Evolutionary conservation across 495 filamentous ascomycete species (phyloP), one percentile per base, ranked within the genome.

Genomic region (Cercophora sp.): DNA sequence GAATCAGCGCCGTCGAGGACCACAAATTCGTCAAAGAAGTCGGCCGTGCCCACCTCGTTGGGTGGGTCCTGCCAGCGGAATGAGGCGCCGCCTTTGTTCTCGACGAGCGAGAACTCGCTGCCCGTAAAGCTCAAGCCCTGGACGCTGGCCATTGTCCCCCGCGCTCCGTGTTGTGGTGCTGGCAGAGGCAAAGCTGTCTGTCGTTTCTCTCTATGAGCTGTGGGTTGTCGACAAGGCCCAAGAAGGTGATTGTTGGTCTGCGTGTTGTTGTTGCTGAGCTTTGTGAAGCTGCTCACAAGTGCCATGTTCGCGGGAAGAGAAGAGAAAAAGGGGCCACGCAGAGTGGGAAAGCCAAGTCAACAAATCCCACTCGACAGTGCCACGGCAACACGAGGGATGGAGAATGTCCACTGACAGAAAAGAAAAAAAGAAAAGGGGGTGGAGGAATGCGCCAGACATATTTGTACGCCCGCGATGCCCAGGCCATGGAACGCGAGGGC

Each of bases 21-120:
- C 44, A 77, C 55, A 51, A 68, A 77, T 47, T 77, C 67, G 27
- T 75, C 74, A 72, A 74, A 73, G 69, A 76, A 69, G 29, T 73
- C 71, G 20, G 57, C 56, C 44, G 70, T 54, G 49, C 59, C 64
- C 42, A 55, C 64, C 9, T 70, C 62, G 57, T 64, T 64, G 35
- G 55, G 65, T 45, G 52, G 52, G 46, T 72, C 69, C 26, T 63
- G 65, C 64, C 68, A 68, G 62, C 68, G 67, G 25, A 61, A 60
- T 49, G 59, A 51, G 36, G 55, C 54, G 54, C 48, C 59, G 53
- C 64, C 70, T 73, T 74, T 74, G 71, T 73, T 67, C 44, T 54
- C 62, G 20, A 52, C 32, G 16, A 48, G 42, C 47, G 52, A 53
- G 36, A 57, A 40, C 31, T 58, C 58, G 51, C 58, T 37, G n/a